These are phyloP conservation scores for Suillus ampliporus DNA, from an alignment of 768 basidiomycete species.

Conservation along the genomic window DNA sequence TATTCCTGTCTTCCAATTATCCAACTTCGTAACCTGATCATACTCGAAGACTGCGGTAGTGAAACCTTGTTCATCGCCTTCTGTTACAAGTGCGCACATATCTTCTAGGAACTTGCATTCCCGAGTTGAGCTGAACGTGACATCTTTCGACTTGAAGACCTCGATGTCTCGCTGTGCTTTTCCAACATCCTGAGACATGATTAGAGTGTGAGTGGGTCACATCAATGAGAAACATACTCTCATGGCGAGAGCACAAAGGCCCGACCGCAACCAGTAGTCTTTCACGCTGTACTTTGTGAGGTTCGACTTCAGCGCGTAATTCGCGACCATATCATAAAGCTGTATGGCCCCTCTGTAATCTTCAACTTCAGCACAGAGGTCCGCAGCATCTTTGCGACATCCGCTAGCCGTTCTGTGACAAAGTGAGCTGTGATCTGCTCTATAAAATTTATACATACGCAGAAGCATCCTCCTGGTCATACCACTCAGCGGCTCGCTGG, in stretches of 20 bases:
- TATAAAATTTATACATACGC: slow-evolving; percentile 66
- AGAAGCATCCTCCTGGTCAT: slow-evolving; percentile 94
- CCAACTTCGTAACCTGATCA: slow-evolving; percentile 90
- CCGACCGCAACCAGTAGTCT: slow-evolving; percentile 92
- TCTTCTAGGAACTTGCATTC: slow-evolving; percentile 88
- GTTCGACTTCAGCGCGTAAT: slow-evolving; percentile 76
- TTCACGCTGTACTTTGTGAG: slow-evolving; percentile 99
- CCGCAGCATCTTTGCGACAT: slow-evolving; percentile 96
- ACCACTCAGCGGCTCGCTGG: slow-evolving; percentile 94
- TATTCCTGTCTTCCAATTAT: slow-evolving; percentile 95
- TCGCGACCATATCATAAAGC: slow-evolving; percentile 89
- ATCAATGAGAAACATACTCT: slow-evolving; percentile 56
- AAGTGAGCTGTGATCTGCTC: background rate
- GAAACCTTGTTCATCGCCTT: slow-evolving; percentile 73
- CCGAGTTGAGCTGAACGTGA: slow-evolving; percentile 84
- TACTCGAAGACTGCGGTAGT: slow-evolving; percentile 89
- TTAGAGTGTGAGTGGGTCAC: background rate
- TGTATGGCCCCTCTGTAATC: slow-evolving; percentile 86
- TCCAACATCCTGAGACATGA: slow-evolving; percentile 72
- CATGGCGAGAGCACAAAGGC: slow-evolving; percentile 88
- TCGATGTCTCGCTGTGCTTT: slow-evolving; percentile 80
- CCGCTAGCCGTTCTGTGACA: slow-evolving; percentile 84
- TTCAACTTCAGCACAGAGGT: slow-evolving; percentile 88
- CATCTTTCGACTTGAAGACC: slow-evolving; percentile 82
- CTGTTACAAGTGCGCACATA: slow-evolving; percentile 78